Evolutionary conservation across 2,329 filamentous ascomycete species (phyloP).

Genomic region (Fusarium pininemorale): DNA sequence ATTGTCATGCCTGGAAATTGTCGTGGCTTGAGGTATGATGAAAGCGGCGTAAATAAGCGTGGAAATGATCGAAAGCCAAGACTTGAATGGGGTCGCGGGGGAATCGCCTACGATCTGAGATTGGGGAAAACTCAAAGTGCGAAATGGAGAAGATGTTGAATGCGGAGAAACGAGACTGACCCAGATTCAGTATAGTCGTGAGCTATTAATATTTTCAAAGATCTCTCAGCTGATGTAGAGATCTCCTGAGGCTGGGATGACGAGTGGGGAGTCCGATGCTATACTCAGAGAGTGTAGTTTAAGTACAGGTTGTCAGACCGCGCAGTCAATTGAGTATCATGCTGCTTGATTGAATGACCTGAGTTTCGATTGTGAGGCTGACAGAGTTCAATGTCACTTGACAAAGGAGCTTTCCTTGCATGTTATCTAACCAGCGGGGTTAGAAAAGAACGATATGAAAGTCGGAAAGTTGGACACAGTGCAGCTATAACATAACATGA

Average conservation of each 20-base stretch:
- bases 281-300: neutral
- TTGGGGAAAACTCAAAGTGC: neutral
- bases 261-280: neutral
- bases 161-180: neutral
- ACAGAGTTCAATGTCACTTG: neutral
- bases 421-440: neutral
- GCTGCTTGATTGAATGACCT: neutral
- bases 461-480: no score
- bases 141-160: neutral
- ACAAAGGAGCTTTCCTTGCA: fast-evolving
- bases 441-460: neutral
- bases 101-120: neutral
- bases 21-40: neutral
- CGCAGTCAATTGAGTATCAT: neutral
- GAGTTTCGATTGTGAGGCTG: no score
- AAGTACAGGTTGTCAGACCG: neutral
- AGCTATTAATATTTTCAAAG: neutral
- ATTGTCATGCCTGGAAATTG: neutral
- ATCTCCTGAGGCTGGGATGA: neutral
- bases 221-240: neutral
- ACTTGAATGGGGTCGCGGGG: neutral
- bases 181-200: neutral
- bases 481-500: neutral
- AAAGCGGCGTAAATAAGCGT: neutral
- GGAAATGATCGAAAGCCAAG: neutral